phyloP scores from a whole-genome alignment of 495 filamentous ascomycete genomes.

The Saxophila tyrrhenica region DNA sequence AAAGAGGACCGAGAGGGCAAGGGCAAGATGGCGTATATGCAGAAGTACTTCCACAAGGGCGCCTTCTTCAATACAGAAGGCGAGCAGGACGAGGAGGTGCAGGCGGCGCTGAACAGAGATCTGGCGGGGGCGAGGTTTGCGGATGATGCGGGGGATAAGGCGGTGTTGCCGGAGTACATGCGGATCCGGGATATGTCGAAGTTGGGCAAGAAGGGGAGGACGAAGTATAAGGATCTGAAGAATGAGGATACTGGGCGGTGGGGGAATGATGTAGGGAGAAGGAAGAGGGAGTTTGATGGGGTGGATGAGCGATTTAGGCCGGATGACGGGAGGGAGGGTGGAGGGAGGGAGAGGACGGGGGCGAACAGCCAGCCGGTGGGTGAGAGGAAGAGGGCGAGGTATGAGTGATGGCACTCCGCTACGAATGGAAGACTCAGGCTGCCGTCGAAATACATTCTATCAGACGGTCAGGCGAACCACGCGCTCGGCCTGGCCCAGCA shows the following conservation, averaged over 20 bases:
- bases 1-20: slow-evolving; percentile 69
- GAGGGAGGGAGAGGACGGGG: slow-evolving; percentile 34
- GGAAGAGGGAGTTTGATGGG: slow-evolving; percentile 24
- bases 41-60: slow-evolving; percentile 94
- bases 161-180: slow-evolving; percentile 81
- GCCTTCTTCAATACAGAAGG: slow-evolving; percentile 84
- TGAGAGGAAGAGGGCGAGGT: slow-evolving; percentile 31
- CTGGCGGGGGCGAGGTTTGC: slow-evolving; percentile 67
- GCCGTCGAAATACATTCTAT: too few species aligned
- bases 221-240: slow-evolving; percentile 78
- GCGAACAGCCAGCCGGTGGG: slow-evolving; percentile 52
- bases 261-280: slow-evolving; percentile 48
- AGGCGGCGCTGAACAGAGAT: slow-evolving; percentile 61
- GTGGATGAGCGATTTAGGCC: slow-evolving; percentile 30
- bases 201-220: slow-evolving; percentile 82
- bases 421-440: background rate
- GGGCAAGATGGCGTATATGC: slow-evolving; percentile 84
- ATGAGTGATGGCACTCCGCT: slow-evolving; percentile 10
- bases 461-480: too few species aligned
- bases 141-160: slow-evolving; percentile 69
- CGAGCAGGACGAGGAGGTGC: slow-evolving; percentile 58
- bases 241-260: slow-evolving; percentile 86
- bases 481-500: too few species aligned
- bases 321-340: slow-evolving; percentile 16
- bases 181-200: slow-evolving; percentile 91